Conservation (phyloP, 2,329 filamentous ascomycete genomes). For the Colletotrichum tofieldiae region DNA sequence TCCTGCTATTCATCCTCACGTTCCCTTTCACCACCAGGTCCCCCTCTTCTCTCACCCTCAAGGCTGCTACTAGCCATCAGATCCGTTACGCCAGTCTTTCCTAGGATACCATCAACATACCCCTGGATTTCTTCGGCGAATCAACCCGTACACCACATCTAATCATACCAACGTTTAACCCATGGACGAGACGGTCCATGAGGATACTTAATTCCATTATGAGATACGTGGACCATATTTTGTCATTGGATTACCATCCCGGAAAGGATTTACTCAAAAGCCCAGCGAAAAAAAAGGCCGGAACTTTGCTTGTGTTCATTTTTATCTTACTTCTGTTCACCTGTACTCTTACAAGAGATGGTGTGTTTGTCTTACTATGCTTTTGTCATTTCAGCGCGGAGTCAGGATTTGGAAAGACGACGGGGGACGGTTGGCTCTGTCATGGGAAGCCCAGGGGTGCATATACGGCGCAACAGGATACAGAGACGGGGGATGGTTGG, state of each 20-base stretch:
- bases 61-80: slow-evolving; percentile 62
- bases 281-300: slow-evolving; percentile 22
- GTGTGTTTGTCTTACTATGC: slow-evolving; percentile 29
- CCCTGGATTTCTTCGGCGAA: background rate
- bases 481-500: slow-evolving; percentile 32
- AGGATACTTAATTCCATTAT: slow-evolving; percentile 25
- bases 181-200: slow-evolving; percentile 17
- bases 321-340: background rate
- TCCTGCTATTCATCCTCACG: slow-evolving; percentile 64
- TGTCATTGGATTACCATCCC: slow-evolving; percentile 20
- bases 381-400: slow-evolving; percentile 41
- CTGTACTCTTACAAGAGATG: slow-evolving; percentile 20
- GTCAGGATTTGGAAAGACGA: slow-evolving; percentile 36
- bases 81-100: slow-evolving; percentile 29
- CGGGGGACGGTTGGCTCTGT: slow-evolving; percentile 4
- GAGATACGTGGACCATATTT: slow-evolving; percentile 26
- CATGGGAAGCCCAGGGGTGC: slow-evolving; percentile 17
- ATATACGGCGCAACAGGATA: slow-evolving; percentile 36
- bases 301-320: background rate
- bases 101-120: background rate
- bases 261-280: slow-evolving; percentile 12
- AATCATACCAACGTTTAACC: slow-evolving; percentile 14
- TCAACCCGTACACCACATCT: background rate
- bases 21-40: slow-evolving; percentile 68
- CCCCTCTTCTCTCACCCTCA: slow-evolving; percentile 67